phyloP scores from a whole-genome alignment of 2,329 filamentous ascomycete genomes.

The Xylaria hypoxylon region DNA sequence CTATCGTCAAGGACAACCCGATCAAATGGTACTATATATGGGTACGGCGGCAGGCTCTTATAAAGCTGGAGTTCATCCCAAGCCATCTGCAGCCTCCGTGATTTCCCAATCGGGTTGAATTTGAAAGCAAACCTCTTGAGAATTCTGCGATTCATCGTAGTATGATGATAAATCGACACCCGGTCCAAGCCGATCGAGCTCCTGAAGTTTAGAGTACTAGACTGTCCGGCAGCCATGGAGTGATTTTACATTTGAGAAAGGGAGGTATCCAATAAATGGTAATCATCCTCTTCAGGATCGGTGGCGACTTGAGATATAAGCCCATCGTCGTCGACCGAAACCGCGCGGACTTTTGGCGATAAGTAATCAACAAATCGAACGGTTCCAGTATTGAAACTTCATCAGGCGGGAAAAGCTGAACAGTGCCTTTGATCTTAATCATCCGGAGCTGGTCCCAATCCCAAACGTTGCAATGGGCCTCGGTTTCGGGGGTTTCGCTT shows the following conservation, averaged over 20 bases:
- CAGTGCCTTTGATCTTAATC: slow-evolving; percentile 7
- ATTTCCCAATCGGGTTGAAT: slow-evolving; percentile 2
- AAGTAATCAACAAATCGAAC: slow-evolving; percentile 3
- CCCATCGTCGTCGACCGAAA: slow-evolving; percentile 1
- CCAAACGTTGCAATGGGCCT: slow-evolving; percentile 12
- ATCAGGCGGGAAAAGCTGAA: neutral
- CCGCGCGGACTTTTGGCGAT: neutral
- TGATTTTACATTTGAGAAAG: neutral
- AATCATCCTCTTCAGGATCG: slow-evolving; percentile 6
- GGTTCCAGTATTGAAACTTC: neutral
- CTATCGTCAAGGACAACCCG: too few species aligned
- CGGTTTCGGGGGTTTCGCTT: neutral
- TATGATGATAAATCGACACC: slow-evolving; percentile 10
- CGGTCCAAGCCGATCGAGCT: slow-evolving; percentile 15
- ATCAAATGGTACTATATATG: slow-evolving; percentile 26
- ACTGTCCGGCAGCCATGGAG: neutral
- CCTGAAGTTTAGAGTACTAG: slow-evolving; percentile 1
- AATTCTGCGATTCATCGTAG: slow-evolving; percentile 3
- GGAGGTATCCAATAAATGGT: neutral
- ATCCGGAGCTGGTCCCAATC: slow-evolving; percentile 7
- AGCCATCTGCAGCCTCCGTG: neutral
- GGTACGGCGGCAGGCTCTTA: slow-evolving; percentile 7
- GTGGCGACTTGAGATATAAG: slow-evolving; percentile 6
- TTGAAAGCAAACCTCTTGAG: slow-evolving; percentile 13
- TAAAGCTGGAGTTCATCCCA: slow-evolving; percentile 11